phyloP scores from a whole-genome alignment of 2,329 filamentous ascomycete species.

The Botrytis aclada region DNA sequence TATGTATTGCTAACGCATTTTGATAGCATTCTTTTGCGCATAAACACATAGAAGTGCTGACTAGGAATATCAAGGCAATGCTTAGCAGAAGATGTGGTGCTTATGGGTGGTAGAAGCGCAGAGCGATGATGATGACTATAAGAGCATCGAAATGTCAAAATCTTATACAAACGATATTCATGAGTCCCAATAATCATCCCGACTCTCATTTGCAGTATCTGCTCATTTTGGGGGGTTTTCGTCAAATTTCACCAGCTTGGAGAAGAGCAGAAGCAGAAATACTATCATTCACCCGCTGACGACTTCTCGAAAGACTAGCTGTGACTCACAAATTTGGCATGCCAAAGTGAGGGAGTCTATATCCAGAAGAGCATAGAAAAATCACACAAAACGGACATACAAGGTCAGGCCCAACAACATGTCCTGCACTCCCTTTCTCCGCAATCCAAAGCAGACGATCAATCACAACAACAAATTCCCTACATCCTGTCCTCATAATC shows the following conservation, averaged over 20 bases:
- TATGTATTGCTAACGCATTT: no score
- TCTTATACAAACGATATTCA: no score
- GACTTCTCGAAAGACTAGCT: background rate
- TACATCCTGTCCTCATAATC: background rate
- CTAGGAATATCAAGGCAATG: no score
- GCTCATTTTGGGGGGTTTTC: background rate
- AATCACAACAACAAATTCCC: background rate
- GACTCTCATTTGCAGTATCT: no score
- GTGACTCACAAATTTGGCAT: background rate
- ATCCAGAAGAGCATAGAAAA: background rate
- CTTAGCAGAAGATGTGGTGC: no score
- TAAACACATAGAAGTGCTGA: no score
- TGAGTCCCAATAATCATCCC: background rate
- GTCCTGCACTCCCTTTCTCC: background rate
- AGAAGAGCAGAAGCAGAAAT: background rate
- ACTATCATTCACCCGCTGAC: background rate
- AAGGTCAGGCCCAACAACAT: background rate
- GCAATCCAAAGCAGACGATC: background rate
- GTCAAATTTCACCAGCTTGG: background rate
- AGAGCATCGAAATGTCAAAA: background rate
- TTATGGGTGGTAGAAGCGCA: no score
- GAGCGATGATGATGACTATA: background rate
- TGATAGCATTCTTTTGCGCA: no score
- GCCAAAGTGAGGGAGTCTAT: no score
- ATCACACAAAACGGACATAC: background rate